A percentile compares a stretch with the other conserved stretches of the same genome.
phyloP scores from a whole-genome alignment of 306 rosid genomes.

The barrel medic (Medicago truncatula) region DNA sequence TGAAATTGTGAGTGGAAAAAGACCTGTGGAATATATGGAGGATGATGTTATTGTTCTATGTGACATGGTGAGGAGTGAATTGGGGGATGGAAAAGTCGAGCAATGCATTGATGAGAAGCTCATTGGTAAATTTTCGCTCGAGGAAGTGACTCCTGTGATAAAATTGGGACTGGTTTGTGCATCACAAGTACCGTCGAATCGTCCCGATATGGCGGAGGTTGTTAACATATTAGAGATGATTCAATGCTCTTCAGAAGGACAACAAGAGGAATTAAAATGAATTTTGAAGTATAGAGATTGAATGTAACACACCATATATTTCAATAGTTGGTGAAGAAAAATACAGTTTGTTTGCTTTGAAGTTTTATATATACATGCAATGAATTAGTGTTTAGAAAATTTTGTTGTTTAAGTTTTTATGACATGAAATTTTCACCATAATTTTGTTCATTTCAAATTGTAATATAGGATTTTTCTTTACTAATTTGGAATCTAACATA shows the following conservation, averaged over 20 bases:
- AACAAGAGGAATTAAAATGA: slow-evolving; percentile 66
- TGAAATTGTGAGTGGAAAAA: slow-evolving; percentile 83
- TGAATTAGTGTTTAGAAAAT: slow-evolving; percentile 31
- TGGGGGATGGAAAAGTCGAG: slow-evolving; percentile 79
- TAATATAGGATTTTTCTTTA: slow-evolving; percentile 67
- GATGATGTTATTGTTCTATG: slow-evolving; percentile 91
- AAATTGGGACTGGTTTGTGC: slow-evolving; percentile 90
- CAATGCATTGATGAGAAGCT: slow-evolving; percentile 77
- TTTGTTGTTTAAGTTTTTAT: slow-evolving; percentile 36
- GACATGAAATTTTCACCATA: slow-evolving; percentile 12
- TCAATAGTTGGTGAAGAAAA: slow-evolving; percentile 63
- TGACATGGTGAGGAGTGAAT: slow-evolving; percentile 81
- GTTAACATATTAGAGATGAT: slow-evolving; percentile 81
- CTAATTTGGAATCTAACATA: slow-evolving; percentile 43
- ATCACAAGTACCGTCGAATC: slow-evolving; percentile 90
- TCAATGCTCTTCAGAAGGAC: slow-evolving; percentile 86
- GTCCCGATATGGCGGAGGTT: slow-evolving; percentile 91
- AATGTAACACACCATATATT: slow-evolving; percentile 36
- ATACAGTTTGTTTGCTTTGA: slow-evolving; percentile 63
- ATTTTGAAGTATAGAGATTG: slow-evolving; percentile 40
- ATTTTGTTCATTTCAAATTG: slow-evolving; percentile 42
- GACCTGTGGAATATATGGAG: slow-evolving; percentile 92
- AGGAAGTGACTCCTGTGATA: slow-evolving; percentile 85
- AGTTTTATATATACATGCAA: slow-evolving; percentile 23
- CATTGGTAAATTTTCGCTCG: slow-evolving; percentile 61